Evolutionary conservation across 2,329 filamentous ascomycete species (phyloP).

Genomic region (Penicillium nordicum): DNA sequence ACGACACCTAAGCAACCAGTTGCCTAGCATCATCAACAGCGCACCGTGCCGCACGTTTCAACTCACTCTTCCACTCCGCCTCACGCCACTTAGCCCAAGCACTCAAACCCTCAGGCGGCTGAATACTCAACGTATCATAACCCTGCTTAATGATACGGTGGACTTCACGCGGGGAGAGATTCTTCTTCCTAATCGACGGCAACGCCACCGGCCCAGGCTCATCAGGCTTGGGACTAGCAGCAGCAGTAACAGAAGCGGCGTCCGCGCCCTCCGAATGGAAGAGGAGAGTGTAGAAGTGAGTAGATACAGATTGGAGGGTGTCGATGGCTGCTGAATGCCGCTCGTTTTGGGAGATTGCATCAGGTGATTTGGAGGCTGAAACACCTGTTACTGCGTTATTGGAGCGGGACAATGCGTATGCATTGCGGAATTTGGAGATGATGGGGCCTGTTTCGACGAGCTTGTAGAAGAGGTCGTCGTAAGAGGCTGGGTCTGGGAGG

Average conservation of each 20-base stretch:
- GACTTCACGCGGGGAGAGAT: slow-evolving; percentile 78
- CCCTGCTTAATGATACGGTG: slow-evolving; percentile 91
- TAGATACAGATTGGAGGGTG: slow-evolving; percentile 71
- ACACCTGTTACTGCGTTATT: slow-evolving; percentile 42
- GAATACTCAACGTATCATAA: slow-evolving; percentile 90
- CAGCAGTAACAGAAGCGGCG: slow-evolving; percentile 6
- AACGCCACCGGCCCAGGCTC: slow-evolving; percentile 27
- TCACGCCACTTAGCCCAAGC: slow-evolving; percentile 84
- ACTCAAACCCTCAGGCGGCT: slow-evolving; percentile 80
- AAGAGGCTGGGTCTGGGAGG: slow-evolving; percentile 78
- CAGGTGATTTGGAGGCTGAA: slow-evolving; percentile 13
- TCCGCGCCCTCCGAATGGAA: slow-evolving; percentile 48
- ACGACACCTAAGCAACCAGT: slow-evolving; percentile 35
- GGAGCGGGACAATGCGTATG: slow-evolving; percentile 41
- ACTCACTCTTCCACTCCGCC: slow-evolving; percentile 73
- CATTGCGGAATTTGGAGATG: slow-evolving; percentile 75
- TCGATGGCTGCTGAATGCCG: slow-evolving; percentile 67
- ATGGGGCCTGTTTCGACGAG: slow-evolving; percentile 87
- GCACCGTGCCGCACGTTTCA: slow-evolving; percentile 83
- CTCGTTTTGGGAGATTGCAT: slow-evolving; percentile 19
- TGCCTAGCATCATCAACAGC: slow-evolving; percentile 68
- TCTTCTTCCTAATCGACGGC: slow-evolving; percentile 51
- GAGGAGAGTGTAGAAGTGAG: slow-evolving; percentile 83
- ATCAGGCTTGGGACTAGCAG: slow-evolving; percentile 18
- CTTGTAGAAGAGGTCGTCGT: slow-evolving; percentile 98